Evolutionary conservation across 2,329 filamentous ascomycete species (phyloP), one percentile per base, ranked within the genome.

Genomic region (Byssothecium circinans): DNA sequence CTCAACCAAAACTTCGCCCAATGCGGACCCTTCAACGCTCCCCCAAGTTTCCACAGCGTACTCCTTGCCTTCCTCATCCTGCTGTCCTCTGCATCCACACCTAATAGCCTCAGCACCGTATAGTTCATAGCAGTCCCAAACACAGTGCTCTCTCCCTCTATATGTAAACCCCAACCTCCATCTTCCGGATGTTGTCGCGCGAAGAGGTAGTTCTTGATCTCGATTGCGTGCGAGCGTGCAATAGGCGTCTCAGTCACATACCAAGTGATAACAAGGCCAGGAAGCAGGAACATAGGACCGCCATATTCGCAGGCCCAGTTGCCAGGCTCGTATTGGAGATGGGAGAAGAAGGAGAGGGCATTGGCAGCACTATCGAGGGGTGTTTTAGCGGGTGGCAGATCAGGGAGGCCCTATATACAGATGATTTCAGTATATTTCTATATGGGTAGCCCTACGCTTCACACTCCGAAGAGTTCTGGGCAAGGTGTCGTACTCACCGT

Each of bases 301-400:
- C 94, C 94, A 74, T 99, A 99, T 70, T 99, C 94, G 75, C 92
- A 97, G 4, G 81, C 94, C 94, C 94, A 99, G 65, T 96, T 89
- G 4, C 94, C 94, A 1, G 89, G 87, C 12, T 87, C 84, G 1
- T 96, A 79, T 69, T 99, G 94, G 19, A 97, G 81, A 54, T 92
- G 82, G 47, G 91, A 88, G 75, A 95, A 96, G 77, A 96, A 97
- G 3, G 82, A 77, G 44, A 97, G 79, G 30, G 87, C 91, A 74
- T 99, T 99, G 50, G 80, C 78, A 2, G 89, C 90, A 4, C 89
- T 79, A 56, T 94, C 83, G 47, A 94, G 78, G 4, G 92, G 86
- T 2, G 78, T 91, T 52, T 83, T 82, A 3, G 92, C 78, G 48
- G 79, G 75, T 18, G 86, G 83, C 0, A 96, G 82, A 4, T 83